These are phyloP conservation scores for Cynanchum wilfordii DNA, from an alignment of 257 asterid genomes.

Conservation along the genomic window DNA sequence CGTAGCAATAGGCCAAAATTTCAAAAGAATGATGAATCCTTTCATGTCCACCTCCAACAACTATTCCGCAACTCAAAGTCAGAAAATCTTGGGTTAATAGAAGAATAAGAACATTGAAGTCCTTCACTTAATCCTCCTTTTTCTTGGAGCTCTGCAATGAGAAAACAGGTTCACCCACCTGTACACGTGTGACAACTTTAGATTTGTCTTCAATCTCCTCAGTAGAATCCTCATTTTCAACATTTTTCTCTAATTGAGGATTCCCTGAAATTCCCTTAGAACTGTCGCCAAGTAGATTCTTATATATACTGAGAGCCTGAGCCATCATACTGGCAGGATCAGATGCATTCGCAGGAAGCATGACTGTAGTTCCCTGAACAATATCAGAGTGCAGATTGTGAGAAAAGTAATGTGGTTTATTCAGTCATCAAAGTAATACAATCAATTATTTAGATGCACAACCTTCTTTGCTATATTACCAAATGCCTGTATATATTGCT, in stretches of 20 bases:
- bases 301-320: slow-evolving; percentile 59
- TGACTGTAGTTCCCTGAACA: slow-evolving; percentile 65
- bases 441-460: slow-evolving; percentile 8
- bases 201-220: background rate
- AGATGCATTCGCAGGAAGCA: slow-evolving; percentile 70
- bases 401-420: background rate
- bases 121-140: background rate
- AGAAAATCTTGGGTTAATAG: background rate
- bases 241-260: background rate
- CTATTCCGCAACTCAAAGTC: background rate
- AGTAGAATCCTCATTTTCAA: background rate
- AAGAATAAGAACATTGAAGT: background rate
- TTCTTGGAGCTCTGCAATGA: slow-evolving; percentile 5
- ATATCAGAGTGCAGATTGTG: background rate
- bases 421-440: background rate
- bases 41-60: background rate
- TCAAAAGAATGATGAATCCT: background rate
- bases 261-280: slow-evolving; percentile 15
- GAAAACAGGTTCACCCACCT: background rate
- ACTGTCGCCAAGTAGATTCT: slow-evolving; percentile 41
- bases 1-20: background rate
- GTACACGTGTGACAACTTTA: background rate
- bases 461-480: slow-evolving; percentile 82
- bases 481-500: slow-evolving; percentile 83
- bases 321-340: slow-evolving; percentile 69